phyloP scores from a whole-genome alignment of 345 rosid genomes.

The Linum trigynum region DNA sequence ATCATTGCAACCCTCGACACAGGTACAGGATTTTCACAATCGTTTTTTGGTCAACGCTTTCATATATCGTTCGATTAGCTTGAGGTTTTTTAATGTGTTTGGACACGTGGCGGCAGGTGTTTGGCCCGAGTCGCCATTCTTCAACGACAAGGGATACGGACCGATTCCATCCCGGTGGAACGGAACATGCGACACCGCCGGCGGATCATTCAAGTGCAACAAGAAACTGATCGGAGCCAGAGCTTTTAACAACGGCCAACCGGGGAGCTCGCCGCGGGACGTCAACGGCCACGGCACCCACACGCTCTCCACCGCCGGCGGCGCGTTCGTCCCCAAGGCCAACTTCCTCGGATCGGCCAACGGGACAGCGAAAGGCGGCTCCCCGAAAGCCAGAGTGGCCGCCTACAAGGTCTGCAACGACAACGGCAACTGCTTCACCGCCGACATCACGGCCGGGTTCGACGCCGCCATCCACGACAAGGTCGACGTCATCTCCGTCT shows the following conservation, averaged over 20 bases:
- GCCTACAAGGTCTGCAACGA: constrained; percentile 52
- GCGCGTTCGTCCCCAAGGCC: constrained; percentile 38
- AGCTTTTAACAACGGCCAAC: constrained; percentile 25
- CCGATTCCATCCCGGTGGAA: constrained; percentile 25
- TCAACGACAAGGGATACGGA: constrained; percentile 23
- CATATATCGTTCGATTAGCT: not conserved
- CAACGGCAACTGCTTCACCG: constrained; percentile 42
- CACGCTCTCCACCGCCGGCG: constrained; percentile 50
- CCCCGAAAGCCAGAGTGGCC: constrained; percentile 50
- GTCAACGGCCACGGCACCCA: constrained; percentile 53
- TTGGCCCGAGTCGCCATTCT: constrained; percentile 29
- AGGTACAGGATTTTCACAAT: constrained; percentile 10
- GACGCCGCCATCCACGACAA: constrained; percentile 51
- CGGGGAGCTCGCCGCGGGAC: constrained; percentile 43
- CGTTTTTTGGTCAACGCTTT: not conserved
- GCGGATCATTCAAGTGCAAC: constrained; percentile 19
- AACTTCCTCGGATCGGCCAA: constrained; percentile 39
- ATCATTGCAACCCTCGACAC: constrained; percentile 42
- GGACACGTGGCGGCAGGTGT: constrained; percentile 12
- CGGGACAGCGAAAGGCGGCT: constrained; percentile 51
- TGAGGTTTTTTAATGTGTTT: not conserved
- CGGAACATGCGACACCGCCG: constrained; percentile 19
- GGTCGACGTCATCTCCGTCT: constrained; percentile 44
- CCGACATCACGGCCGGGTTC: constrained; percentile 43
- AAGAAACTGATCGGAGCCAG: constrained; percentile 26